Evolutionary conservation across 1,284 basidiomycete species (phyloP).

Genomic region (Rhodotorula sp.): DNA sequence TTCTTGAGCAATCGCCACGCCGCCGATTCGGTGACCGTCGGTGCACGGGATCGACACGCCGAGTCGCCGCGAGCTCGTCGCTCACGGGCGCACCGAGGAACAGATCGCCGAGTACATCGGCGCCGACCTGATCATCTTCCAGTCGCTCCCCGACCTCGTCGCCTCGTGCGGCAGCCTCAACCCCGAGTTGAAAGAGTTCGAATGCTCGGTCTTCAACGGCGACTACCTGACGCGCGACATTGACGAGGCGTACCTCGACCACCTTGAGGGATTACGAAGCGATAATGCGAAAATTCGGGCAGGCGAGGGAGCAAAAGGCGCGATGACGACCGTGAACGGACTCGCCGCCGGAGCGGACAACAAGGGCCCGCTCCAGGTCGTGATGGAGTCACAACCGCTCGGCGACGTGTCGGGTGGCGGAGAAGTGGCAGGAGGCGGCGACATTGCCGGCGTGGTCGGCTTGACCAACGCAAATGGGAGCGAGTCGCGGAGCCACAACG

Average conservation of each 20-base stretch:
- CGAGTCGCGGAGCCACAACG: neutral
- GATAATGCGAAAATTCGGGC: slow-evolving; percentile 69
- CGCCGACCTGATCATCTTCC: slow-evolving; percentile 95
- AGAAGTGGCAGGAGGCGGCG: slow-evolving; percentile 29
- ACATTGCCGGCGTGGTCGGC: slow-evolving; percentile 25
- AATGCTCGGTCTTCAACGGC: slow-evolving; percentile 97
- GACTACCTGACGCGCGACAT: slow-evolving; percentile 97
- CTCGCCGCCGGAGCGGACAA: neutral
- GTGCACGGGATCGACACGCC: slow-evolving; percentile 99
- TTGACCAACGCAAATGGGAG: slow-evolving; percentile 20
- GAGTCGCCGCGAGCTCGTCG: slow-evolving; percentile 87
- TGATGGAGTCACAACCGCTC: slow-evolving; percentile 15
- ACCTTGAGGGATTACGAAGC: slow-evolving; percentile 69
- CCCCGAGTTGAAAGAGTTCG: slow-evolving; percentile 72
- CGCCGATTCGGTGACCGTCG: slow-evolving; percentile 89
- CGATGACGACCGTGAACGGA: slow-evolving; percentile 17
- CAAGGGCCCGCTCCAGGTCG: slow-evolving; percentile 1
- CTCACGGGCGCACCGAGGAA: slow-evolving; percentile 71
- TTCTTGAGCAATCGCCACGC: slow-evolving; percentile 46
- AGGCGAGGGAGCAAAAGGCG: slow-evolving; percentile 2
- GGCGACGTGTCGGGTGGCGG: slow-evolving; percentile 24
- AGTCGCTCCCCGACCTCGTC: slow-evolving; percentile 87
- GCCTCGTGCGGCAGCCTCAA: slow-evolving; percentile 86
- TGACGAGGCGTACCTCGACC: slow-evolving; percentile 74
- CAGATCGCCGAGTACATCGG: slow-evolving; percentile 83